Evolutionary conservation across 805 yeast genomes (phyloP).

Genomic region (Metschnikowia lunata): DNA sequence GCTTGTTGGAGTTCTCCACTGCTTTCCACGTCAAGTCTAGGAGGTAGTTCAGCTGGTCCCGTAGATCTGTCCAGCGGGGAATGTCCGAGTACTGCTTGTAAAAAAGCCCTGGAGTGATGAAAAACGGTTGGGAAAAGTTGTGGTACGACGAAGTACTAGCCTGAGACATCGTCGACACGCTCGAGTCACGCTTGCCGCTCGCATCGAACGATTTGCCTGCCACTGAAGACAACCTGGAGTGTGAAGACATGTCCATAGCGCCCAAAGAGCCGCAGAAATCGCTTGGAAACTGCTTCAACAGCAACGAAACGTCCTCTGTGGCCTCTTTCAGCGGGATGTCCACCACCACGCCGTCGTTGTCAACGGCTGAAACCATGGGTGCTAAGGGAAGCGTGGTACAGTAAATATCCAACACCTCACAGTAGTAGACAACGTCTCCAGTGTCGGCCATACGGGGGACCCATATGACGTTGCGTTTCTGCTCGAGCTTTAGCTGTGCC

Average conservation of each 20-base stretch:
- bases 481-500: slow-evolving; percentile 19
- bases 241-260: not conserved
- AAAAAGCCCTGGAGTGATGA: slow-evolving; percentile 41
- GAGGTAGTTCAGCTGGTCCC: slow-evolving; percentile 44
- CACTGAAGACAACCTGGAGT: slow-evolving; percentile 11
- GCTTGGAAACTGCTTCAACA: slow-evolving; percentile 8
- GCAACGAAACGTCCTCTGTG: slow-evolving; percentile 18
- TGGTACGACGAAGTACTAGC: slow-evolving; percentile 32
- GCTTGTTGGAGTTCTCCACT: slow-evolving; percentile 46
- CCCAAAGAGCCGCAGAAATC: slow-evolving; percentile 5
- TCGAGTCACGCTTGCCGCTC: slow-evolving; percentile 33
- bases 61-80: slow-evolving; percentile 54
- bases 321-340: slow-evolving; percentile 26
- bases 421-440: slow-evolving; percentile 55
- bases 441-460: slow-evolving; percentile 53
- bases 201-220: slow-evolving; percentile 24
- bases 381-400: slow-evolving; percentile 55
- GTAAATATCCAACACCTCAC: slow-evolving; percentile 55
- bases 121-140: slow-evolving; percentile 40
- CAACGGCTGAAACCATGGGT: slow-evolving; percentile 19
- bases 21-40: slow-evolving; percentile 49
- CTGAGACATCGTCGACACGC: slow-evolving; percentile 31
- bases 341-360: slow-evolving; percentile 17
- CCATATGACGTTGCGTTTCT: slow-evolving; percentile 43
- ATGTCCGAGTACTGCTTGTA: slow-evolving; percentile 59